Conservation (phyloP, 108 stramenopile genomes). For the Schizochytrium sp. region DNA sequence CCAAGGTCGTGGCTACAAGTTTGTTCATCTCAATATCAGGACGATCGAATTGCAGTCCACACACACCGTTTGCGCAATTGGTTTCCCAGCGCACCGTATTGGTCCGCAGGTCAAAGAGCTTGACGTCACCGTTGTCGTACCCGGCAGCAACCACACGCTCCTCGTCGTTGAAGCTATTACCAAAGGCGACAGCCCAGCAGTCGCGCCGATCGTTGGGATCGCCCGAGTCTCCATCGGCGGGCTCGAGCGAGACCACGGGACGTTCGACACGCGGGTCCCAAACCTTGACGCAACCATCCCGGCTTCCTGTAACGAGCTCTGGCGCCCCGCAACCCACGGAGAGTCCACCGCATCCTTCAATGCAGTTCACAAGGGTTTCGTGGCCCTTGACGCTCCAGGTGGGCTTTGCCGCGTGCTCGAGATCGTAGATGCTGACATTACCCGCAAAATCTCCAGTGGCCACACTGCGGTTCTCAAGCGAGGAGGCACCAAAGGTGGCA, state of each 20-base stretch:
- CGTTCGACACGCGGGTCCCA: conserved; percentile 66
- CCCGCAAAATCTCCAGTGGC: conserved; percentile 65
- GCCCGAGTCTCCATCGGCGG: conserved; percentile 48
- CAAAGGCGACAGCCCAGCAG: conserved; percentile 78
- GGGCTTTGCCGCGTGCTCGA: conserved; percentile 33
- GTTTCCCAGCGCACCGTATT: conserved; percentile 68
- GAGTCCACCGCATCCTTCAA: conserved; percentile 70
- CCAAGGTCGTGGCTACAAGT: conserved; percentile 67
- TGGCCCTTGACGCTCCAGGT: conserved; percentile 59
- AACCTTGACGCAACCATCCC: conserved; percentile 72
- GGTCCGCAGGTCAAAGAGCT: conserved; percentile 66
- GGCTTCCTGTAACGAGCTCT: conserved; percentile 71
- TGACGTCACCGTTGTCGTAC: conserved; percentile 82
- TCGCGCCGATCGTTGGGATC: conserved; percentile 46
- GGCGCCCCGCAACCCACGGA: conserved; percentile 61
- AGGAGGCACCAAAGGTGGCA: conserved; percentile 72
- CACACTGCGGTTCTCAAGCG: conserved; percentile 55
- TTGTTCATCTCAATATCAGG: conserved; percentile 84
- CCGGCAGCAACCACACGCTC: conserved; percentile 70
- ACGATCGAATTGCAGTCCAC: conserved; percentile 68
- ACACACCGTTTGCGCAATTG: conserved; percentile 73
- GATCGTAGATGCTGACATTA: conserved; percentile 44
- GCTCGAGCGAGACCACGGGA: conserved; percentile 60
- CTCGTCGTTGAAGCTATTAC: conserved; percentile 66
- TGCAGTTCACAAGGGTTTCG: conserved; percentile 59